phyloP scores from a whole-genome alignment of 352 stramenopile genomes.

The Globisporangium cederbergense region DNA sequence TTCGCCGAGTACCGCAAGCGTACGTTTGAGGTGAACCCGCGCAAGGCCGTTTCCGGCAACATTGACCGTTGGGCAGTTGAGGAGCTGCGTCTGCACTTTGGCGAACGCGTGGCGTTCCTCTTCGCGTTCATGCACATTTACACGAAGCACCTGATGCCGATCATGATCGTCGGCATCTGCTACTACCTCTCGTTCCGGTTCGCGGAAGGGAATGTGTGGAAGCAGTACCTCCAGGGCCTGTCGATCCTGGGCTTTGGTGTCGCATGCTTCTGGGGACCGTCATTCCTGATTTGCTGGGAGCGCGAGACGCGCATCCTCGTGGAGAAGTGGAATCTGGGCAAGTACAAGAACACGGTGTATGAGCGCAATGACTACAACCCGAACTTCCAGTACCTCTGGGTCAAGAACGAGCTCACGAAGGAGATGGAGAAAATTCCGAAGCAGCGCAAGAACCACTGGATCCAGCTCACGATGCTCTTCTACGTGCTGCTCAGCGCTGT shows the following conservation, averaged over 20 bases:
- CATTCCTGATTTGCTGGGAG: constrained; percentile 82
- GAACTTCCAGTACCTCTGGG: constrained; percentile 83
- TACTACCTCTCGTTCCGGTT: constrained; percentile 84
- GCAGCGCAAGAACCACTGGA: constrained; percentile 80
- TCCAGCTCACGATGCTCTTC: constrained; percentile 86
- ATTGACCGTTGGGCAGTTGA: constrained; percentile 84
- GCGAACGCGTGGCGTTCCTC: constrained; percentile 84
- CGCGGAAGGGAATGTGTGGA: constrained; percentile 47
- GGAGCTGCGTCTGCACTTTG: constrained; percentile 84
- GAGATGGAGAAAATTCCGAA: constrained; percentile 88
- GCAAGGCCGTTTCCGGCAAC: constrained; percentile 70
- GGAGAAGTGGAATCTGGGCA: constrained; percentile 86
- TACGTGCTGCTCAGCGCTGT: constrained; percentile 72
- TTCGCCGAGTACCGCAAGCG: constrained; percentile 84
- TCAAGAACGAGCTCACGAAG: constrained; percentile 82
- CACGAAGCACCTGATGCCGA: constrained; percentile 78
- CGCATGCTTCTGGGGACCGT: constrained; percentile 77
- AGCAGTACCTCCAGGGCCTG: constrained; percentile 70
- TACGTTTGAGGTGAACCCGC: constrained; percentile 70
- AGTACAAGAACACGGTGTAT: constrained; percentile 89
- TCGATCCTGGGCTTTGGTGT: constrained; percentile 66
- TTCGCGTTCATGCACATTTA: constrained; percentile 91
- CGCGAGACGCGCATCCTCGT: constrained; percentile 85
- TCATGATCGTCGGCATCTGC: constrained; percentile 56
- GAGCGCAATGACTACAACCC: constrained; percentile 86